Evolutionary conservation across 2,329 filamentous ascomycete species (phyloP).

Genomic region (Sclerotinia subarctica): DNA sequence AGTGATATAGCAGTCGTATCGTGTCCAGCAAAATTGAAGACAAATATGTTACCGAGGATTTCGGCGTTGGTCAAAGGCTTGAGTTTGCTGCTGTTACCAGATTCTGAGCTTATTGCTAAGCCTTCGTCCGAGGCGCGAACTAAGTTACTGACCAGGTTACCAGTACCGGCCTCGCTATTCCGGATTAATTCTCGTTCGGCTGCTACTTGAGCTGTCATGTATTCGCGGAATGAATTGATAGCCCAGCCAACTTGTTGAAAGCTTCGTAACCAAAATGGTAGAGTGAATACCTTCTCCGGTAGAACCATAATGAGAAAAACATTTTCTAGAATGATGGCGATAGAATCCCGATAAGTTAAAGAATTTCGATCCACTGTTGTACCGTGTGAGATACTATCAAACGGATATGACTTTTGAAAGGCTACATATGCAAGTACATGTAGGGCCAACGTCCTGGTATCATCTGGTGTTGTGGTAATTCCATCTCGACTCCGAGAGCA

Average conservation of each 20-base stretch:
- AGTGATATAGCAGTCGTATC: conserved; percentile 35
- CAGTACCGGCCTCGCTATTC: conserved; percentile 1
- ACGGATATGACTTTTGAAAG: conserved; percentile 15
- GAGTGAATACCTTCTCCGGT: not conserved
- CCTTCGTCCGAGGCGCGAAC: conserved; percentile 29
- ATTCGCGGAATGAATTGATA: conserved; percentile 8
- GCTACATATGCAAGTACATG: conserved; percentile 23
- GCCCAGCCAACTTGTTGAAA: conserved; percentile 8
- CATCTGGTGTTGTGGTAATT: not conserved
- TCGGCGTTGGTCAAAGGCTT: conserved; percentile 37
- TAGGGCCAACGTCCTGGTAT: conserved; percentile 10
- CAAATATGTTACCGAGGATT: conserved; percentile 35
- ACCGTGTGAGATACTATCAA: not conserved
- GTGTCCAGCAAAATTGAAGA: conserved; percentile 35
- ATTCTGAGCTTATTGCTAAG: not conserved
- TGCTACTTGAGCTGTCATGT: conserved; percentile 8
- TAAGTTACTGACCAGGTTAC: conserved; percentile 21
- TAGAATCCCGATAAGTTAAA: conserved; percentile 15
- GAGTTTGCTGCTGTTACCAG: conserved; percentile 24
- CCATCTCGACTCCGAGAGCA: not conserved
- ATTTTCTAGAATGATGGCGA: conserved; percentile 8
- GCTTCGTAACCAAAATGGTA: not conserved
- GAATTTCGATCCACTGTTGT: not conserved
- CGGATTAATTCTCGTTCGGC: conserved; percentile 1
- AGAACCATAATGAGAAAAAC: not conserved